These are phyloP conservation scores for Chenopodium album DNA, from an alignment of 148 eudicot genomes.

Conservation along the genomic window DNA sequence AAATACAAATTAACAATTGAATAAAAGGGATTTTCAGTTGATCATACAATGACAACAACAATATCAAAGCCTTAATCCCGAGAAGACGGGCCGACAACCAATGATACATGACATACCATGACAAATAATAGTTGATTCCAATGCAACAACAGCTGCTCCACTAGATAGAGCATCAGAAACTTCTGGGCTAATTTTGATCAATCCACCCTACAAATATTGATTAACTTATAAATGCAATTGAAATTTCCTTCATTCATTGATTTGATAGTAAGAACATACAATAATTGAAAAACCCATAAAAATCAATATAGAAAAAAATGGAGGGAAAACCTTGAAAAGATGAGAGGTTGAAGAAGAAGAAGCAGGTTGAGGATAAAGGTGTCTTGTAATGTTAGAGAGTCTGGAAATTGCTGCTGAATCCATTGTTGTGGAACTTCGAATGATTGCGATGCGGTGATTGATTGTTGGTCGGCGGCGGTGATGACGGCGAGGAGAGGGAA, in stretches of 20 bases:
- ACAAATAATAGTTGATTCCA: constrained; percentile 89
- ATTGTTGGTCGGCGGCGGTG: too few relatives aligned
- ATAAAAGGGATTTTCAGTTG: background rate
- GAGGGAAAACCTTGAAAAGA: constrained; percentile 16
- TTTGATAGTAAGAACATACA: background rate
- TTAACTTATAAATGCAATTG: background rate
- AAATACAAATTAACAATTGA: background rate
- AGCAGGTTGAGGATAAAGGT: constrained; percentile 36
- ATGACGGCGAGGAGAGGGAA: too few relatives aligned
- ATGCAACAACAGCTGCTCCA: constrained; percentile 82
- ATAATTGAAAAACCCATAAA: background rate
- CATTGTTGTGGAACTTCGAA: constrained; percentile 26
- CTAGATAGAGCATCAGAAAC: constrained; percentile 72
- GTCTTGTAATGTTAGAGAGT: constrained; percentile 47
- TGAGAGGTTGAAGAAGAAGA: constrained; percentile 22
- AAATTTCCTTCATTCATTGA: background rate
- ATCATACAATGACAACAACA: background rate
- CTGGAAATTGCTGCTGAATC: constrained; percentile 48
- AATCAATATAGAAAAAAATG: background rate
- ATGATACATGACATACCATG: constrained; percentile 50
- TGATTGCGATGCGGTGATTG: too few relatives aligned
- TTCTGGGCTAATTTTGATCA: constrained; percentile 58
- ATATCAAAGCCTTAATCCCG: background rate
- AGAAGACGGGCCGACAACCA: background rate
- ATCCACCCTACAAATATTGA: constrained; percentile 15